phyloP scores from a whole-genome alignment of 148 eudicot genomes.

The Dianthus caryophyllus region DNA sequence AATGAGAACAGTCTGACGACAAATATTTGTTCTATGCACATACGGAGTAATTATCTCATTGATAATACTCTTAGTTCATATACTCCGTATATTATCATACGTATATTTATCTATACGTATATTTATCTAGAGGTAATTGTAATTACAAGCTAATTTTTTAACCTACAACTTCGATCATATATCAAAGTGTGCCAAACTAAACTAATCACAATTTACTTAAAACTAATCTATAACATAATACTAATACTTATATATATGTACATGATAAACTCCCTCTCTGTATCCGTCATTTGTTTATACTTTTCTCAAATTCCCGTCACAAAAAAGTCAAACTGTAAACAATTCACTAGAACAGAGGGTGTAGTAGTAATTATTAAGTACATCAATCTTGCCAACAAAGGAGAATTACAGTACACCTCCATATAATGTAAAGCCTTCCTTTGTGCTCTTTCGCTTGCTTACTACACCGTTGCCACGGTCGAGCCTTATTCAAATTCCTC shows the following conservation, averaged over 20 bases:
- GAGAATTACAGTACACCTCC: constrained; percentile 52
- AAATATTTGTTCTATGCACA: too few species aligned
- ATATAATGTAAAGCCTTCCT: constrained; percentile 51
- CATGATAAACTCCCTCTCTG: too few species aligned
- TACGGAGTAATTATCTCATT: too few species aligned
- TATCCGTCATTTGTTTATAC: too few species aligned
- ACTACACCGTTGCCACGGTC: constrained; percentile 35
- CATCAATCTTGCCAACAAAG: constrained; percentile 44
- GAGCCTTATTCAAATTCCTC: constrained; percentile 34
- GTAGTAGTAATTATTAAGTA: neutral
- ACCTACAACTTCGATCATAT: neutral
- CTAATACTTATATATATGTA: neutral
- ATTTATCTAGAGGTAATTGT: too few species aligned
- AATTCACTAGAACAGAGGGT: neutral
- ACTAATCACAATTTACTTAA: neutral
- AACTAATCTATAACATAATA: neutral
- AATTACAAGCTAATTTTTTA: too few species aligned
- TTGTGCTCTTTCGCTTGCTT: constrained; percentile 44
- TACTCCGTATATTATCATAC: too few species aligned
- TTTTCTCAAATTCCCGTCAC: too few species aligned
- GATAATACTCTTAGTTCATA: too few species aligned
- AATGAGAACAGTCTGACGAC: too few species aligned
- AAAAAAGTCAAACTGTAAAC: too few species aligned
- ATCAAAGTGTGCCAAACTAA: neutral
- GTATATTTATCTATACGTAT: too few species aligned